Percentiles rank a stretch among this genome's conserved stretches.
Evolutionary conservation across 1,284 basidiomycete species (phyloP).

Genomic region (Leccinum variabile): DNA sequence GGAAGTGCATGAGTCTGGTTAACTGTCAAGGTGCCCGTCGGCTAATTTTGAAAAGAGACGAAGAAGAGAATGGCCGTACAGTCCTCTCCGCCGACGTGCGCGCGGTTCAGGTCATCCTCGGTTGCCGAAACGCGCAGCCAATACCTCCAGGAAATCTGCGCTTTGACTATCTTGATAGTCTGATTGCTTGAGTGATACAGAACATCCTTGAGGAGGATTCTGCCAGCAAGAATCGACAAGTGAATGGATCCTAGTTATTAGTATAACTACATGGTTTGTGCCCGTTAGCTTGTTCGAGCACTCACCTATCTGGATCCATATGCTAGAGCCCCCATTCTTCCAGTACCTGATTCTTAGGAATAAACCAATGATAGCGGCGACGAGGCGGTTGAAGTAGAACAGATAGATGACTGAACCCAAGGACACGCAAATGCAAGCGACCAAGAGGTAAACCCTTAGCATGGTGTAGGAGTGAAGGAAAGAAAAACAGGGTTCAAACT

Average conservation of each 20-base stretch:
- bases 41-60: neutral
- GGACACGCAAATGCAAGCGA: conserved; percentile 71
- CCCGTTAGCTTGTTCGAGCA: conserved; percentile 7
- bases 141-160: conserved; percentile 86
- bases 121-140: conserved; percentile 78
- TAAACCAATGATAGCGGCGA: conserved; percentile 65
- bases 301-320: conserved; percentile 78
- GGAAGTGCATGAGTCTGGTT: conserved; percentile 42
- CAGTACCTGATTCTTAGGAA: conserved; percentile 66
- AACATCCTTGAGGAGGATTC: conserved; percentile 84
- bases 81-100: conserved; percentile 50
- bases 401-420: conserved; percentile 74
- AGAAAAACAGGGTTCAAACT: neutral
- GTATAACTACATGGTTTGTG: conserved; percentile 4
- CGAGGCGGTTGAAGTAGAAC: conserved; percentile 87
- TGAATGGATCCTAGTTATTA: conserved; percentile 69
- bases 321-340: conserved; percentile 66
- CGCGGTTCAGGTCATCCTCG: conserved; percentile 62
- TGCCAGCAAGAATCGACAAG: conserved; percentile 83
- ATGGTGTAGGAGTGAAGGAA: conserved; percentile 35
- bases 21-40: conserved; percentile 27
- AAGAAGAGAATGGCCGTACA: conserved; percentile 37
- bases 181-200: conserved; percentile 90
- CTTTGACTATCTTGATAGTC: conserved; percentile 79
- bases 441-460: conserved; percentile 63